Conservation (phyloP, 257 asterid species). For the Anisodus acutangulus region DNA sequence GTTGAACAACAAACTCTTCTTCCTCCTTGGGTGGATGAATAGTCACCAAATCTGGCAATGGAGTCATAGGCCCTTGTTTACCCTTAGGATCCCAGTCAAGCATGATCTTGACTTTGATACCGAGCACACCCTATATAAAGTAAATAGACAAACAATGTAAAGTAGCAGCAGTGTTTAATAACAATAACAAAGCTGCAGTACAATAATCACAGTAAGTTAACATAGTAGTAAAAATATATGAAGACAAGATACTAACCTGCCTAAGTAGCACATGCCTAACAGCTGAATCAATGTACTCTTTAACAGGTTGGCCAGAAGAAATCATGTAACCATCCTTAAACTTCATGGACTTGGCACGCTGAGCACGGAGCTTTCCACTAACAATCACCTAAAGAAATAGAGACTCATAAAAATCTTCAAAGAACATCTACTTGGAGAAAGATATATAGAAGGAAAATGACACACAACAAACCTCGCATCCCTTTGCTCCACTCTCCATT, state of each 20-base stretch:
- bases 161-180: neutral
- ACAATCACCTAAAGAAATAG: conserved; percentile 56
- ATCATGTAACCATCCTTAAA: conserved; percentile 76
- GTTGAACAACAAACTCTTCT: conserved; percentile 38
- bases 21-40: conserved; percentile 68
- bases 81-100: conserved; percentile 32
- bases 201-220: neutral
- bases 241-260: conserved; percentile 36
- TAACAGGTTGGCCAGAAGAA: conserved; percentile 73
- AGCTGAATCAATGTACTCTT: conserved; percentile 66
- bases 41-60: conserved; percentile 1
- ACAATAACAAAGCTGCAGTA: neutral
- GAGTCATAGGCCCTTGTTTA: conserved; percentile 29
- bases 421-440: neutral
- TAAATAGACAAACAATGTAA: neutral
- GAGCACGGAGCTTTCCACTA: conserved; percentile 69
- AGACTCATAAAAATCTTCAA: neutral
- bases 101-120: conserved; percentile 32
- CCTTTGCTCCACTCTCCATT: conserved; percentile 70
- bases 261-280: conserved; percentile 68
- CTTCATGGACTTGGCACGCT: conserved; percentile 67
- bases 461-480: conserved; percentile 52
- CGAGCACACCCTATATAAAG: conserved; percentile 21
- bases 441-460: neutral
- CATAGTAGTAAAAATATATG: neutral